Conservation (phyloP, 441 rosid species). For the Euphorbia schlechtendalii region DNA sequence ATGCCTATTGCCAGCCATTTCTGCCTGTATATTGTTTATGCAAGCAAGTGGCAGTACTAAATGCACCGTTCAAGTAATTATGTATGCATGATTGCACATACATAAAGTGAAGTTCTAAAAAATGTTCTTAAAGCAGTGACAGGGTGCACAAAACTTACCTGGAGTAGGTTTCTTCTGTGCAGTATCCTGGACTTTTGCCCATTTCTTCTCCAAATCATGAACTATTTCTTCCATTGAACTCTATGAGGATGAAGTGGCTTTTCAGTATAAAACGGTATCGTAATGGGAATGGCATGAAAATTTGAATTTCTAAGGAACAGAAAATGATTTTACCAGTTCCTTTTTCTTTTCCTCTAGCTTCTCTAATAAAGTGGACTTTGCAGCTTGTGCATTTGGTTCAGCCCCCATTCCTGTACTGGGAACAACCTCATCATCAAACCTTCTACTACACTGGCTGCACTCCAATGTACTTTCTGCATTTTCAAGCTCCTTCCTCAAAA, state of each 20-base stretch:
- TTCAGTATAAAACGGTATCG: slow-evolving; percentile 6
- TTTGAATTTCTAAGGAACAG: too few relatives aligned
- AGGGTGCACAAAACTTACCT: slow-evolving; percentile 30
- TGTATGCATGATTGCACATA: not conserved
- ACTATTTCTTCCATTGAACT: slow-evolving; percentile 58
- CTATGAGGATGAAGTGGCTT: slow-evolving; percentile 32
- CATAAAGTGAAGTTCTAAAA: not conserved
- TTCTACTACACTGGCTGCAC: slow-evolving; percentile 26
- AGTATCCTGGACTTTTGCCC: slow-evolving; percentile 59
- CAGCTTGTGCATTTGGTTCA: slow-evolving; percentile 33
- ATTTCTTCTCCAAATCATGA: slow-evolving; percentile 56
- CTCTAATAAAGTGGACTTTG: slow-evolving; percentile 34
- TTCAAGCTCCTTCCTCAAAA: slow-evolving; percentile 46
- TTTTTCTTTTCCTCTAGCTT: slow-evolving; percentile 67
- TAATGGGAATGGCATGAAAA: not conserved
- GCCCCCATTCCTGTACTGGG: slow-evolving; percentile 28
- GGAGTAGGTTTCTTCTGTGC: slow-evolving; percentile 71
- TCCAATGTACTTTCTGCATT: slow-evolving; percentile 34
- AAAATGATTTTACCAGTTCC: slow-evolving; percentile 39
- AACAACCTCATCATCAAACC: slow-evolving; percentile 25
- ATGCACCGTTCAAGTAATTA: not conserved
- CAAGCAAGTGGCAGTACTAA: not conserved
- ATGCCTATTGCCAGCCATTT: slow-evolving; percentile 2
- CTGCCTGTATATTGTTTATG: not conserved
- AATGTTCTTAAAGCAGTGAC: slow-evolving; percentile 1